These are phyloP conservation scores for Suillus subalutaceus DNA, from an alignment of 768 basidiomycete species.

Conservation along the genomic window DNA sequence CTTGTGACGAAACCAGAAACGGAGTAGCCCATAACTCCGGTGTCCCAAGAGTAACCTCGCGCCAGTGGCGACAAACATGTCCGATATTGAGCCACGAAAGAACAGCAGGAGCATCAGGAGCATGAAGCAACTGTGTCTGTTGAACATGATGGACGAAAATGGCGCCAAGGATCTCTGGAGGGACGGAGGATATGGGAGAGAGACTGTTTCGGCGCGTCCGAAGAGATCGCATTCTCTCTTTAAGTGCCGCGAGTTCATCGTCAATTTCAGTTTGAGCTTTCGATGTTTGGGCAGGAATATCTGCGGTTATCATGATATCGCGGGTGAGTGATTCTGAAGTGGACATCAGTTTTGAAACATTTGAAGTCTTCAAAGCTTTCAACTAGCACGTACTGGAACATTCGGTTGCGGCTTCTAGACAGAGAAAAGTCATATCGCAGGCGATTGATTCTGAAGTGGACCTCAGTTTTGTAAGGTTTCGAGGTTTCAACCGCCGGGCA, in stretches of 20 bases:
- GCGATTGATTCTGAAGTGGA: background rate
- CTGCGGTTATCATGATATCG: background rate
- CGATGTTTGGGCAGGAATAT: background rate
- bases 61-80: conserved; percentile 35
- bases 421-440: background rate
- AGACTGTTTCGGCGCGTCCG: conserved; percentile 8
- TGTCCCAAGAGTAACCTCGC: conserved; percentile 40
- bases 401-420: background rate
- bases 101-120: background rate
- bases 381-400: background rate
- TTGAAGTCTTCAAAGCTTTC: background rate
- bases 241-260: conserved; percentile 2
- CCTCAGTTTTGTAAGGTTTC: background rate
- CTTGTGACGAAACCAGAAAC: conserved; percentile 35
- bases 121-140: background rate
- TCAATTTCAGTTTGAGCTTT: conserved; percentile 11
- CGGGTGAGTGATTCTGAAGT: background rate
- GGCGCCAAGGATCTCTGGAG: conserved; percentile 12
- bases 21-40: conserved; percentile 44
- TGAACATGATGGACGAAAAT: conserved; percentile 12
- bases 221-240: conserved; percentile 8
- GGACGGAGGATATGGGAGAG: conserved; percentile 11
- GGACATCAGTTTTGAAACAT: background rate
- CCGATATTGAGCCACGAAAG: conserved; percentile 12
- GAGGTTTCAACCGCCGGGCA: background rate